phyloP scores from a whole-genome alignment of 495 filamentous ascomycete genomes.

The Penicillium paradoxum region DNA sequence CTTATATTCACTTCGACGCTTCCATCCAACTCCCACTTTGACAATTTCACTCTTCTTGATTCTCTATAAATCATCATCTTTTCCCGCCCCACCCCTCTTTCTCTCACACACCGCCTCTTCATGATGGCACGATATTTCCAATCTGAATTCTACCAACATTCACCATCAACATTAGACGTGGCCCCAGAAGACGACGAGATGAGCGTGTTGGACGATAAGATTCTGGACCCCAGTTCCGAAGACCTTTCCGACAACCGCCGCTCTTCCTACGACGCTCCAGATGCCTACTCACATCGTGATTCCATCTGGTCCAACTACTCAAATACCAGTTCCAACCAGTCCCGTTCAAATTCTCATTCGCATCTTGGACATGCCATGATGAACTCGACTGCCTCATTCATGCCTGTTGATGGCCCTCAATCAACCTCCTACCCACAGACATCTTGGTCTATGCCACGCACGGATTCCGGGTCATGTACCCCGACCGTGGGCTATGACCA shows the following conservation, averaged over 20 bases:
- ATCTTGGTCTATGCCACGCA: constrained; percentile 38
- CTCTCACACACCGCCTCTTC: constrained; percentile 28
- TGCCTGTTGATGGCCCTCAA: constrained; percentile 53
- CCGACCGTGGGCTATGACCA: constrained; percentile 58
- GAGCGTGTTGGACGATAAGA: constrained; percentile 79
- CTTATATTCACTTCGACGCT: constrained; percentile 22
- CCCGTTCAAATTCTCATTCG: constrained; percentile 38
- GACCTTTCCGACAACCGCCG: constrained; percentile 64
- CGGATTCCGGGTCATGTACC: constrained; percentile 54
- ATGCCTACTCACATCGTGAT: constrained; percentile 69
- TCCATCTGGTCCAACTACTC: constrained; percentile 72
- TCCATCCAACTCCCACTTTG: constrained; percentile 13
- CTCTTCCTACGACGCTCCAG: constrained; percentile 63
- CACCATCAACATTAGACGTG: constrained; percentile 58
- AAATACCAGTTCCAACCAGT: constrained; percentile 41
- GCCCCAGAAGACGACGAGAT: constrained; percentile 73
- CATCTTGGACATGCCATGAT: constrained; percentile 35
- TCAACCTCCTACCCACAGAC: constrained; percentile 38
- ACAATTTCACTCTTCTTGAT: constrained; percentile 20
- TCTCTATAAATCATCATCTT: constrained; percentile 19
- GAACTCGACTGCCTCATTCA: constrained; percentile 47
- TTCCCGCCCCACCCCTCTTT: constrained; percentile 10
- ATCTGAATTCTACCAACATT: constrained; percentile 58
- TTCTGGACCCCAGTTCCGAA: constrained; percentile 66
- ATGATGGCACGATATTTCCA: constrained; percentile 45